Conservation (phyloP, 75 land plant genomes). For the Chamaecyparis obtusa region DNA sequence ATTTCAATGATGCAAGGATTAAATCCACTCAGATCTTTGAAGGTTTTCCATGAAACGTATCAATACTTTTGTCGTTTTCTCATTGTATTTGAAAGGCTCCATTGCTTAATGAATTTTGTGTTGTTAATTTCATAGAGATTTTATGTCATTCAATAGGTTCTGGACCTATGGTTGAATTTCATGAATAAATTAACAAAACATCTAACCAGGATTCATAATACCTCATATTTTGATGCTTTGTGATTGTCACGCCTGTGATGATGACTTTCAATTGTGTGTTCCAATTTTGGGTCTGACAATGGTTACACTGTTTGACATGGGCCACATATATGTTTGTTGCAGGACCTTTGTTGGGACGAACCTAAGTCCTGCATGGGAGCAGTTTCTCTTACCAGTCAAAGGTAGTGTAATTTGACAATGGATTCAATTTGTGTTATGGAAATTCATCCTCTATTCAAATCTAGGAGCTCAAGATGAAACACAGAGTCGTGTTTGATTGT, state of each 20-base stretch:
- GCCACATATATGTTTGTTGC: slow-evolving; percentile 12
- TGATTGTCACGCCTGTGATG: not conserved
- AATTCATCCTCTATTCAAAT: not conserved
- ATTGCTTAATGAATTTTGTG: not conserved
- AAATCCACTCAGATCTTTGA: not conserved
- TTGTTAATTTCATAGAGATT: not conserved
- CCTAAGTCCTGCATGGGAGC: slow-evolving; percentile 70
- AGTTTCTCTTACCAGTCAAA: slow-evolving; percentile 56
- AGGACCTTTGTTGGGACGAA: slow-evolving; percentile 93
- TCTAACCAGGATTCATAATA: not conserved
- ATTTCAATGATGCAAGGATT: not conserved
- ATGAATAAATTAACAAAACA: not conserved
- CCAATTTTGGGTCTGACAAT: not conserved
- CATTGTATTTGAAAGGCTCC: not conserved
- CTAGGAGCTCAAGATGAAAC: not conserved
- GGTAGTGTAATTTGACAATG: slow-evolving; percentile 36
- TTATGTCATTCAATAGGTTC: not conserved
- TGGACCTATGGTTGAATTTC: not conserved
- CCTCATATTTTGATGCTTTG: not conserved
- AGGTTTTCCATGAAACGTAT: not conserved
- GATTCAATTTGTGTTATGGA: not conserved
- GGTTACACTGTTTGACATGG: not conserved
- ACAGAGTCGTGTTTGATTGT: no score
- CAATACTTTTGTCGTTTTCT: not conserved
- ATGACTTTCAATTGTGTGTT: not conserved